Evolutionary conservation across 2,329 filamentous ascomycete species (phyloP).

Genomic region (Fusarium keratoplasticum): DNA sequence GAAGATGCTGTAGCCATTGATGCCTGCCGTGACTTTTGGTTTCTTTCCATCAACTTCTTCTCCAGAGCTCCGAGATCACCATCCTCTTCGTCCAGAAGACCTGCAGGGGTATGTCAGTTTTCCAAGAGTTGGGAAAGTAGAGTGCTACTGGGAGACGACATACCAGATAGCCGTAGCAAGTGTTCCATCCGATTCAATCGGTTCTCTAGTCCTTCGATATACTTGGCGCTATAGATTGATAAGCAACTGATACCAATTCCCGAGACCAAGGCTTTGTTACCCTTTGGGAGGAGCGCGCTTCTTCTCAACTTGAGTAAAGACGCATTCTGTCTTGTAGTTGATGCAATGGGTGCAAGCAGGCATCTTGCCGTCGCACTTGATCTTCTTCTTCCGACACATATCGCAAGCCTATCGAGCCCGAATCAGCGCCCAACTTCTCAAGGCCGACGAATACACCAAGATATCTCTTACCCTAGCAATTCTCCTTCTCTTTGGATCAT

Average conservation of each 20-base stretch:
- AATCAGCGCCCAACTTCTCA: conserved; percentile 26
- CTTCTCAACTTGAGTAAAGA: conserved; percentile 99
- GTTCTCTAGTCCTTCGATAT: conserved; percentile 97
- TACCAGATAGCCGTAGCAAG: conserved; percentile 83
- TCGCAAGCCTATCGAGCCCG: conserved; percentile 78
- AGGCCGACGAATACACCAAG: conserved; percentile 1
- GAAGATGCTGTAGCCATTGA: conserved; percentile 61
- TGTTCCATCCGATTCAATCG: conserved; percentile 96
- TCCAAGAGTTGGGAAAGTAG: background rate
- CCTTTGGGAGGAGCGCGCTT: conserved; percentile 97
- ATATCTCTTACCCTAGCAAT: conserved; percentile 79
- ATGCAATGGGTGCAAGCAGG: conserved; percentile 95
- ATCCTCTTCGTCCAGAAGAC: conserved; percentile 87
- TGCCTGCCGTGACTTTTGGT: conserved; percentile 61
- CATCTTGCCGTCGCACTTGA: conserved; percentile 97
- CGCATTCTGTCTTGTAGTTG: conserved; percentile 97
- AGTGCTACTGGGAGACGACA: conserved; percentile 17
- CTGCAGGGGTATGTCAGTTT: conserved; percentile 49
- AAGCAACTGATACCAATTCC: conserved; percentile 19
- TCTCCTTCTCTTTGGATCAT: conserved; percentile 87
- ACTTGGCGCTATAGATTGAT: conserved; percentile 78
- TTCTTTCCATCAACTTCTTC: conserved; percentile 74
- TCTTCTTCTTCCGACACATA: conserved; percentile 97
- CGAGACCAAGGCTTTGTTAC: conserved; percentile 60
- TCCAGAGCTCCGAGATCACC: conserved; percentile 90